Evolutionary conservation across 768 basidiomycete species (phyloP), one percentile per base, ranked within the genome.

Genomic region (Mrakia frigida): DNA sequence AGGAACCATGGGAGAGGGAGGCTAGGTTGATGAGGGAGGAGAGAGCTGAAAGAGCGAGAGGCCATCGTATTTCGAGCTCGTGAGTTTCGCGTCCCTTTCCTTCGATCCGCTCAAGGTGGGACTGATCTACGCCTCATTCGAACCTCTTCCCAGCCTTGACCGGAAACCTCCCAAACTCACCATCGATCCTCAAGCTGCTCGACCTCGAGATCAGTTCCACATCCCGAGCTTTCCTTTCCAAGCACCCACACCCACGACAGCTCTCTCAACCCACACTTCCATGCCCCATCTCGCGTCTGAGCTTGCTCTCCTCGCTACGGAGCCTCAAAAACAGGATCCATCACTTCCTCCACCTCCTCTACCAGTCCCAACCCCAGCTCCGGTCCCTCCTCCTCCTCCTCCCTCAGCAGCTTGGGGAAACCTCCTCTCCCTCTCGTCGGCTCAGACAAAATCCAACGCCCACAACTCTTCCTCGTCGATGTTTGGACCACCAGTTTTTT

Each of bases 351-450:
- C 33, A 33, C 52, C 50, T 25, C 31, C 52, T 37, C 70, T 28
- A 4, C 31, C 52, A 18, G 28, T 72, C 18, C 70, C 35, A 16
- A 37, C 28, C 18, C 31, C 53, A 14, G 37, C 70, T 52, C 60
- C 61, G 6, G 43, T 33, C 10, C 53, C 52, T 6, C 31, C 71
- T 14, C 18, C 28, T 4, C 35, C 50, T 4, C 43, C 53, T 21
- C 39, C 74, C 10, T 53, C 65, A 2, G 74, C 74, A 16, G 52
- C 74, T 28, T 75, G 74, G 74, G 68, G 28, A 31, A 68, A 41
- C 31, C 56, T 75, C 18, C 41, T 75, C 53, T 25, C 74, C 10
- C 74, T 67, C 18, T 37, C 74, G 18, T 69, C 69, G 1, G 39
- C 68, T 4, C 37, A 52, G n/a, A 25, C 46, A 0, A 73, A 56